Evolutionary conservation across 306 rosid species (phyloP).

Genomic region (Fagus crenata): DNA sequence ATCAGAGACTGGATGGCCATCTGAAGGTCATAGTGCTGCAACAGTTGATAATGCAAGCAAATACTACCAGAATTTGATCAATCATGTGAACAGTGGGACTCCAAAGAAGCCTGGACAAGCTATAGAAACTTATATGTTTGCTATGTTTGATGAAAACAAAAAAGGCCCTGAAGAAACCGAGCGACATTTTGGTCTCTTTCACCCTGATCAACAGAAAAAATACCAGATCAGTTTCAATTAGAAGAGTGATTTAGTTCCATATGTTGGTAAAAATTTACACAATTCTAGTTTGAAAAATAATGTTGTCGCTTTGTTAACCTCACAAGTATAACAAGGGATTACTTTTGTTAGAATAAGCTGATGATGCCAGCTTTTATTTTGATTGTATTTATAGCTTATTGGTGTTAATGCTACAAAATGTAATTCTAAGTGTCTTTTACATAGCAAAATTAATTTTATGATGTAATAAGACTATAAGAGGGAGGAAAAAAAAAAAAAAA

Average conservation of each 20-base stretch:
- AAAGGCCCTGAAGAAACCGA: constrained; percentile 27
- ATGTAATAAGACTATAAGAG: too few relatives aligned
- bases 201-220: constrained; percentile 33
- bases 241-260: not conserved
- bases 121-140: constrained; percentile 43
- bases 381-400: too few relatives aligned
- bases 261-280: not conserved
- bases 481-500: too few relatives aligned
- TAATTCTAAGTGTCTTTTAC: too few relatives aligned
- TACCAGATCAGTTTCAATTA: constrained; percentile 36
- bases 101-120: constrained; percentile 35
- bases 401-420: too few relatives aligned
- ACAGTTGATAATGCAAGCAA: constrained; percentile 34
- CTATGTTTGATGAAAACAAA: constrained; percentile 46
- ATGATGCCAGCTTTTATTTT: too few relatives aligned
- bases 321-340: too few relatives aligned
- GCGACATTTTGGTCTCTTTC: constrained; percentile 43
- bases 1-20: constrained; percentile 78
- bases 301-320: too few relatives aligned
- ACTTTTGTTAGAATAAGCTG: too few relatives aligned
- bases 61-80: constrained; percentile 51
- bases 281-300: not conserved
- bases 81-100: constrained; percentile 45
- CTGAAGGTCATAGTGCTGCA: constrained; percentile 40
- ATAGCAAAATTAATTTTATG: too few relatives aligned